Percentiles rank a stretch among this genome's conserved stretches.
Conservation (phyloP, 345 rosid species). For the Bruguiera gymnorhiza region DNA sequence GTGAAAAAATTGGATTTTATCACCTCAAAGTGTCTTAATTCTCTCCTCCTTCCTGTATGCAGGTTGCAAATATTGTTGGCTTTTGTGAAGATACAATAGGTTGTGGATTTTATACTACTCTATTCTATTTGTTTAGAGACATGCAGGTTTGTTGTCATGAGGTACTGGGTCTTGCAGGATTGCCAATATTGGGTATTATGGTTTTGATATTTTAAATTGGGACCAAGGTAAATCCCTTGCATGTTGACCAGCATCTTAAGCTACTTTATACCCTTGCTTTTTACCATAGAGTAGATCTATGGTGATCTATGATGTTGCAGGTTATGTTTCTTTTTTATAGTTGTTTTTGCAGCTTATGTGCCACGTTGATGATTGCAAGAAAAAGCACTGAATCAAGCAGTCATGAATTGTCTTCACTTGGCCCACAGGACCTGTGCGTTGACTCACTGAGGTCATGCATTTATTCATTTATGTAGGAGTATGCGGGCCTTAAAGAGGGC, state of each 20-base stretch:
- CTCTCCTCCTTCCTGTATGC: slow-evolving; percentile 8
- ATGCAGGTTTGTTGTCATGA: slow-evolving; percentile 7
- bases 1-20: no score
- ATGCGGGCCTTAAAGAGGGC: no score
- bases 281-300: no score
- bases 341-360: slow-evolving; percentile 48
- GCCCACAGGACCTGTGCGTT: no score
- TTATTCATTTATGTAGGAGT: no score
- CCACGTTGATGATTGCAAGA: slow-evolving; percentile 4
- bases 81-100: slow-evolving; percentile 5
- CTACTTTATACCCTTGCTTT: no score
- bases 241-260: neutral
- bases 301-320: neutral
- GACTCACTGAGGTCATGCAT: no score
- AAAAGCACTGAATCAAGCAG: no score
- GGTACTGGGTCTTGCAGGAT: slow-evolving; percentile 36
- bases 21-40: neutral
- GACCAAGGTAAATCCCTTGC: slow-evolving; percentile 50
- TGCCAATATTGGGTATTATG: slow-evolving; percentile 57
- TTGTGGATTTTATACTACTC: no score
- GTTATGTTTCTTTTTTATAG: neutral
- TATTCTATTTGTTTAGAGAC: no score
- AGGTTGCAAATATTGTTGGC: slow-evolving; percentile 91
- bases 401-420: no score
- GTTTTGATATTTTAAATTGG: slow-evolving; percentile 64